Percentiles rank a stretch among this genome's conserved stretches.
Conservation (phyloP, 176 grass and related monocot genomes). For the Puya raimondii region DNA sequence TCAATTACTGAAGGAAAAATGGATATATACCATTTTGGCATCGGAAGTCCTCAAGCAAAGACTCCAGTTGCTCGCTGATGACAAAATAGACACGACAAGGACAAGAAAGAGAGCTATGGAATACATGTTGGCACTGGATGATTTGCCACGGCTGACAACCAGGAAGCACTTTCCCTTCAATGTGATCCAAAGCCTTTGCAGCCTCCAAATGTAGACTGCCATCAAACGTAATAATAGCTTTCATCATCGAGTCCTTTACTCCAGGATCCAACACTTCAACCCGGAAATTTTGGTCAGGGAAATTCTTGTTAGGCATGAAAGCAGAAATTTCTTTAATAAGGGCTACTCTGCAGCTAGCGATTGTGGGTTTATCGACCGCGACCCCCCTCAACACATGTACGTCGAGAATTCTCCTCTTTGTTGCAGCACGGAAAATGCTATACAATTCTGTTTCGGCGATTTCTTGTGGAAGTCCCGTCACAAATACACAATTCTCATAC, state of each 20-base stretch:
- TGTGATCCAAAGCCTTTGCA: conserved; percentile 72
- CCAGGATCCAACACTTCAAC: conserved; percentile 58
- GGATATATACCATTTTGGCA: conserved; percentile 42
- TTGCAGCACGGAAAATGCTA: conserved; percentile 40
- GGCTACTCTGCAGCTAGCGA: conserved; percentile 44
- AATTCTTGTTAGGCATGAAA: conserved; percentile 76
- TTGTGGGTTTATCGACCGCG: conserved; percentile 12
- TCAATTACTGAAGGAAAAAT: conserved; percentile 3
- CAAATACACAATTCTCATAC: conserved; percentile 52
- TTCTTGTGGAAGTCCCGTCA: conserved; percentile 50
- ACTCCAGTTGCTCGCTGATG: conserved; percentile 41
- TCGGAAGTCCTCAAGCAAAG: conserved; percentile 52
- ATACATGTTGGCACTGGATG: conserved; percentile 81
- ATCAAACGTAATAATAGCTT: conserved; percentile 71
- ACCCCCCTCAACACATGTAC: conserved; percentile 43
- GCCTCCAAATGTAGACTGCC: conserved; percentile 78
- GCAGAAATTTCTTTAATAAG: conserved; percentile 53
- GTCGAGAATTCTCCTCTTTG: conserved; percentile 55
- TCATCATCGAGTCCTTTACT: conserved; percentile 46
- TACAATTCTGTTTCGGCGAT: conserved; percentile 59
- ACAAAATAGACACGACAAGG: conserved; percentile 49
- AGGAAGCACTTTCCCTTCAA: conserved; percentile 59
- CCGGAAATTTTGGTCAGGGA: conserved; percentile 54
- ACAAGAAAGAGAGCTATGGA: conserved; percentile 69
- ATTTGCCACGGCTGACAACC: conserved; percentile 71